phyloP scores from a whole-genome alignment of 148 eudicot species.

The Simmondsia chinensis region DNA sequence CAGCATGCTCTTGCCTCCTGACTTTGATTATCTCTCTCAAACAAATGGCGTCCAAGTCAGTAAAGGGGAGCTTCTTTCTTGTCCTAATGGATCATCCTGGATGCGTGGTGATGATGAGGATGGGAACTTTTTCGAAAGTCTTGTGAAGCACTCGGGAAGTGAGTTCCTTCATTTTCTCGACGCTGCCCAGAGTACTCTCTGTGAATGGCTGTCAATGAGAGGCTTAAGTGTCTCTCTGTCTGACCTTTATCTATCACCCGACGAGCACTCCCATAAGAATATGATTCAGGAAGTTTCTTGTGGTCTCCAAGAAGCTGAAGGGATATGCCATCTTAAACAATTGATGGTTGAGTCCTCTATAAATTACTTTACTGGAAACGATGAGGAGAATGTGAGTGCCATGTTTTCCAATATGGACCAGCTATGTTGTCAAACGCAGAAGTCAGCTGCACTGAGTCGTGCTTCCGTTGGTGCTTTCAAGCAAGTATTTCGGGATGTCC shows the following conservation, averaged over 20 bases:
- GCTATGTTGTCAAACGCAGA: slow-evolving; percentile 46
- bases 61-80: slow-evolving; percentile 56
- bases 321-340: slow-evolving; percentile 36
- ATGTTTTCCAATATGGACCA: slow-evolving; percentile 23
- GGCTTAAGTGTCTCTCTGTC: slow-evolving; percentile 81
- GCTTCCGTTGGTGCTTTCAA: slow-evolving; percentile 63
- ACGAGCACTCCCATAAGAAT: slow-evolving; percentile 32
- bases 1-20: slow-evolving; percentile 61
- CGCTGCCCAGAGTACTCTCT: slow-evolving; percentile 69
- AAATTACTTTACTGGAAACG: slow-evolving; percentile 31
- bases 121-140: slow-evolving; percentile 51
- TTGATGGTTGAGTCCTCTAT: slow-evolving; percentile 47
- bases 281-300: slow-evolving; percentile 58
- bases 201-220: slow-evolving; percentile 73
- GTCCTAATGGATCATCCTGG: slow-evolving; percentile 64
- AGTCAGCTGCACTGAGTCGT: slow-evolving; percentile 59
- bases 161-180: slow-evolving; percentile 40
- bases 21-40: slow-evolving; percentile 40
- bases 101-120: slow-evolving; percentile 55
- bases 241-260: slow-evolving; percentile 77
- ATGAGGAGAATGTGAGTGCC: slow-evolving; percentile 25
- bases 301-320: slow-evolving; percentile 75
- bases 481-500: slow-evolving; percentile 56
- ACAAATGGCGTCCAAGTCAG: slow-evolving; percentile 35
- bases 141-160: slow-evolving; percentile 37